phyloP scores from a whole-genome alignment of 257 asterid genomes.

The Solanum bulbocastanum region DNA sequence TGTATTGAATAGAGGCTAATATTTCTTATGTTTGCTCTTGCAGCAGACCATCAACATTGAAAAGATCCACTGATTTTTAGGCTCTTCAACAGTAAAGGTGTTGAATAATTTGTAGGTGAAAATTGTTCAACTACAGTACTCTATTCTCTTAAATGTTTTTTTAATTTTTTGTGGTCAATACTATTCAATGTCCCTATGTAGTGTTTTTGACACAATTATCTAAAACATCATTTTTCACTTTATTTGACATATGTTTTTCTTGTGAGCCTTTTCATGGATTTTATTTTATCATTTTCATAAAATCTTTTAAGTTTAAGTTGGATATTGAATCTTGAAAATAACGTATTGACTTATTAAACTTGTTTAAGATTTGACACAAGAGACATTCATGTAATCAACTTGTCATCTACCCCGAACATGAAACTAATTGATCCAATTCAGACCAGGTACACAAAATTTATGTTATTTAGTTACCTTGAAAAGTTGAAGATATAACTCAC shows the following conservation, averaged over 20 bases:
- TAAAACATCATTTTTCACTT: not conserved
- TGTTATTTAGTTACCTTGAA: no score
- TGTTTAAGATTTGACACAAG: no score
- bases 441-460: no score
- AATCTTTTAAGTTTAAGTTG: not conserved
- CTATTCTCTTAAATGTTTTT: not conserved
- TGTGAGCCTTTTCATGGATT: not conserved
- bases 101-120: not conserved
- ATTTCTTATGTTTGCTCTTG: not conserved
- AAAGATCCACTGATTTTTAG: not conserved
- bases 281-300: not conserved
- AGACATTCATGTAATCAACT: no score
- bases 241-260: not conserved
- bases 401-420: no score
- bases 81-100: no score
- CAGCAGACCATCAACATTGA: not conserved
- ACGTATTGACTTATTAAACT: no score
- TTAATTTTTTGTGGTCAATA: not conserved
- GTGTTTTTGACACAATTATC: not conserved
- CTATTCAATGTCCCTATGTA: not conserved
- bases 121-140: not conserved
- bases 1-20: not conserved
- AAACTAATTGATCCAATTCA: no score
- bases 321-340: not conserved
- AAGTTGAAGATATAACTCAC: no score